Conservation (phyloP, 2,329 filamentous ascomycete genomes). For the Thyridium curvatum region DNA sequence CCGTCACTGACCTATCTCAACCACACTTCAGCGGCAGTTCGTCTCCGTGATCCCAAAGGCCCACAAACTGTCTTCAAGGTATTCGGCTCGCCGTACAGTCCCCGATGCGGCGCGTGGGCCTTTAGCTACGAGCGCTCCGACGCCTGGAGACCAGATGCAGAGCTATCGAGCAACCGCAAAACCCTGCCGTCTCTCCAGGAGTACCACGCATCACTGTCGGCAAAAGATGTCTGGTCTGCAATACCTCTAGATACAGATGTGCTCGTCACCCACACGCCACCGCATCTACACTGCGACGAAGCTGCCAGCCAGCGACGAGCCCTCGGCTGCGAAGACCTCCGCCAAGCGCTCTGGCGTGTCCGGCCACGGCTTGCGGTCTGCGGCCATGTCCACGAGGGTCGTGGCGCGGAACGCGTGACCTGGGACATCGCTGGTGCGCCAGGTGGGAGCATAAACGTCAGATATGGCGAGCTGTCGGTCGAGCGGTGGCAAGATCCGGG, state of each 20-base stretch:
- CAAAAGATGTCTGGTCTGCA: conserved; percentile 44
- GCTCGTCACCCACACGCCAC: conserved; percentile 65
- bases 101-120: conserved; percentile 52
- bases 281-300: conserved; percentile 53
- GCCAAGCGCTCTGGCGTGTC: conserved; percentile 50
- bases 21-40: conserved; percentile 48
- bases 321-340: conserved; percentile 55
- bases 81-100: conserved; percentile 67
- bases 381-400: conserved; percentile 65
- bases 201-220: background rate
- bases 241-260: conserved; percentile 60
- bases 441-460: conserved; percentile 22
- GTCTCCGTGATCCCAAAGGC: conserved; percentile 45
- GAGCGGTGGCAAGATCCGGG: conserved; percentile 55
- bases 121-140: conserved; percentile 51
- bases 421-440: conserved; percentile 46
- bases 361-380: conserved; percentile 61
- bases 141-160: background rate
- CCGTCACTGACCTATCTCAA: conserved; percentile 57
- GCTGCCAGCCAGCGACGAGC: conserved; percentile 23
- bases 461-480: conserved; percentile 36
- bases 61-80: conserved; percentile 57
- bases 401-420: conserved; percentile 55
- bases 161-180: conserved; percentile 1
- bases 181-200: background rate